phyloP scores from a whole-genome alignment of 441 rosid genomes.

The Iberis amara region DNA sequence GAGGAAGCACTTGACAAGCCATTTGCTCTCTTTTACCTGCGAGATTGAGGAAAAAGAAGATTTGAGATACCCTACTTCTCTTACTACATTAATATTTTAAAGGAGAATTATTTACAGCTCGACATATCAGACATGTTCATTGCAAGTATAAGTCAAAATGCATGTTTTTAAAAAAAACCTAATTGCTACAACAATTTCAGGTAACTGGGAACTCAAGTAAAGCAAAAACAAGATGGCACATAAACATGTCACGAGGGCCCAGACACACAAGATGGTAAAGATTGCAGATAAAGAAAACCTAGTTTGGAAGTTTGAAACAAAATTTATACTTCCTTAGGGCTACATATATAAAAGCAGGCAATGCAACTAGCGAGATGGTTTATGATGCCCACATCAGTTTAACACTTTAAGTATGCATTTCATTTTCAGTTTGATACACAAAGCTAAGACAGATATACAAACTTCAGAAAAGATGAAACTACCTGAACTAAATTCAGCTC shows the following conservation, averaged over 20 bases:
- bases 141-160: neutral
- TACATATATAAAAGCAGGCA: neutral
- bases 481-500: constrained; percentile 94
- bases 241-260: constrained; percentile 4
- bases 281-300: constrained; percentile 2
- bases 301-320: constrained; percentile 2
- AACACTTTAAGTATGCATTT: constrained; percentile 11
- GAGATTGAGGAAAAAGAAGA: constrained; percentile 24
- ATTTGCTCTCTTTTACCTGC: constrained; percentile 99
- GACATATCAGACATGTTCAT: constrained; percentile 6
- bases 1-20: constrained; percentile 98
- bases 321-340: neutral
- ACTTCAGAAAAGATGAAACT: constrained; percentile 33
- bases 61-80: constrained; percentile 15
- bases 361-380: constrained; percentile 10
- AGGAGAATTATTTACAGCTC: constrained; percentile 9
- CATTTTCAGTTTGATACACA: constrained; percentile 6
- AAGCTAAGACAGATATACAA: constrained; percentile 21
- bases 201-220: constrained; percentile 15
- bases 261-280: constrained; percentile 15
- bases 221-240: constrained; percentile 10
- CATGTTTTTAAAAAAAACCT: neutral
- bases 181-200: constrained; percentile 17
- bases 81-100: constrained; percentile 8
- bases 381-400: constrained; percentile 17